Evolutionary conservation across 2,329 filamentous ascomycete genomes (phyloP), one percentile per base, ranked within the genome.

Genomic region (Fonsecaea pugnacius): DNA sequence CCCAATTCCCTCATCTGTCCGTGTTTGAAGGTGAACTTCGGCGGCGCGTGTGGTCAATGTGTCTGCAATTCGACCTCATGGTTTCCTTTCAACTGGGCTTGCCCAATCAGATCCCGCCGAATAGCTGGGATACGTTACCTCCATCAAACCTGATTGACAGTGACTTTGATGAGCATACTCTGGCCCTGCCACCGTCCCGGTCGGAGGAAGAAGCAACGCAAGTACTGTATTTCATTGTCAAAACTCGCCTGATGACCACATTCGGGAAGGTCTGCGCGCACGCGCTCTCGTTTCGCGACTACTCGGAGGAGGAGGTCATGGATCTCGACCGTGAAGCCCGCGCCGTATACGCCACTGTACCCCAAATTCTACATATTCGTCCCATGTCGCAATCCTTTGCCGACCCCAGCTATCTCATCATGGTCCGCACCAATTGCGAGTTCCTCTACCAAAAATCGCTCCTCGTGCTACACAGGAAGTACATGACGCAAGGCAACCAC

Each of bases 61-160:
- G 78, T 8, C 72, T 72, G 32, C 86, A 89, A 71, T 78, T 89
- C 58, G 88, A 90, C 70, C 75, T 84, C 2, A 75, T 90, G 16
- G 80, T 85, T 1, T 83, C 85, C 1, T 89, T 89, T 70, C 86
- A 89, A 70, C 80, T 89, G 65, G 88, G 88, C 1, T 75, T 90
- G 14, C 88, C 88, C 6, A 82, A 83, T 66, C 85, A 87, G 77
- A 80, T 88, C 50, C 79, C 84, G 62, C 79, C 82, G 30, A 84
- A 87, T 67, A 84, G 88, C 58, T 84, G 81, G 50, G 88, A 90
- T 70, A 86, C 85, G 0, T 72, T 76, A 8, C 72, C 82, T n/a
- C 87, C 87, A 4, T 78, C 80, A 10, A 89, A 90, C 72, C 71
- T 89, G 16, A 74, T 81, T 27, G 87, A 90, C 72, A 79, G 83